A percentile compares a stretch with the other conserved stretches of the same genome.
Conservation (phyloP, 2,329 filamentous ascomycete genomes). For the Ophiostoma australiae region DNA sequence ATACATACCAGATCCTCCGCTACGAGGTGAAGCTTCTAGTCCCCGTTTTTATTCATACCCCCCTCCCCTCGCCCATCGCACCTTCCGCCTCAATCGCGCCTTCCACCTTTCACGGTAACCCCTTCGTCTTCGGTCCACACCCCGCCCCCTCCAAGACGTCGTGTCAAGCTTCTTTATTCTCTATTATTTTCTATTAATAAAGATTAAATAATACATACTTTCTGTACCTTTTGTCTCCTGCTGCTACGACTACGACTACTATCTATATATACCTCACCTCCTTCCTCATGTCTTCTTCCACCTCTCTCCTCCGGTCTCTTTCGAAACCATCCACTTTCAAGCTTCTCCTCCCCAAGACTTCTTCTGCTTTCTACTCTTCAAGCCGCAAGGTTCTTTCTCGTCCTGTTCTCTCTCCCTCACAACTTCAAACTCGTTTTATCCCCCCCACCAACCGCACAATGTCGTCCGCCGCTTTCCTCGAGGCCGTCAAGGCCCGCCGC, state of each 20-base stretch:
- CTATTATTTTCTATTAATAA: neutral
- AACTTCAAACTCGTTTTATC: constrained; percentile 7
- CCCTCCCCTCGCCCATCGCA: neutral
- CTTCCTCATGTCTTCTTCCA: constrained; percentile 16
- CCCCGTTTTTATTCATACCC: constrained; percentile 1
- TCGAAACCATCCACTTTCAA: constrained; percentile 16
- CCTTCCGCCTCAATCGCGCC: neutral
- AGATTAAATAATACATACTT: neutral
- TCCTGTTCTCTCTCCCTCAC: constrained; percentile 16
- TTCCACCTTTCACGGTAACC: neutral
- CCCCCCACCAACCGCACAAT: constrained; percentile 35
- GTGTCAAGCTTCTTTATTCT: neutral
- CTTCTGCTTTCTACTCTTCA: constrained; percentile 13
- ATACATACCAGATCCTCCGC: neutral
- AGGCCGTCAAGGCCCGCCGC: constrained; percentile 63
- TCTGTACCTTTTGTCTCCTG: neutral
- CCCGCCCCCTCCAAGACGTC: constrained; percentile 2
- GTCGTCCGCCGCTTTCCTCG: constrained; percentile 54
- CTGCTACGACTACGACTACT: neutral
- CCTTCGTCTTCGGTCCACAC: neutral
- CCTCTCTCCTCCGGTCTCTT: constrained; percentile 6
- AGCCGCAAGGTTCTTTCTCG: neutral
- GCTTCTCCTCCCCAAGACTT: constrained; percentile 14
- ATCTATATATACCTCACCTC: constrained; percentile 10
- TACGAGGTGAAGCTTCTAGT: neutral